Evolutionary conservation across 1,284 basidiomycete genomes (phyloP), one percentile per base, ranked within the genome.

Genomic region (Xerocomus nothofagi): DNA sequence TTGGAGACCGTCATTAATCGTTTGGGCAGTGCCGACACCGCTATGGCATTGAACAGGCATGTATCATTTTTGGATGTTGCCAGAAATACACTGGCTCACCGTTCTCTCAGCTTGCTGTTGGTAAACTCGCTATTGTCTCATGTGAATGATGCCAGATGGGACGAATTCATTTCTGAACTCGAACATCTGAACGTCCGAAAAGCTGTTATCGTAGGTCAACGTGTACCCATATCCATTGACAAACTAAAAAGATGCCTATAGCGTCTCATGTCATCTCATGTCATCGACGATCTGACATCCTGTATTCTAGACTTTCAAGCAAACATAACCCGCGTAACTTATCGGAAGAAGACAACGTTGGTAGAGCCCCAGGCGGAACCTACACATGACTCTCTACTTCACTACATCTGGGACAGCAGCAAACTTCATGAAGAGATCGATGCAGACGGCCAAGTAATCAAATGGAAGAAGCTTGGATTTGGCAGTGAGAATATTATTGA

Each of bases 301-400:
- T 89, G 86, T 54, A 91, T 97, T 46, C 78, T 96, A 49, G 91
- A 95, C 60, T 97, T 96, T 68, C 94, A 97, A 75, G 84, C 88
- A 34, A 93, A 93, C 67, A 84, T 93, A 60, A 78, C 92, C 47
- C 81, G 89, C 24, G 82, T 94, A 15, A 85, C 87, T 2, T 87
- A 91, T 61, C 81, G 86, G 44, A 87, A 87, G 66, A 91, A 95
- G 68, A 83, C 78, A 7, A 88, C 85, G 0, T 71, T 82, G 3
- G 88, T 97, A 27, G 82, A 91, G 56, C 82, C 87, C 3, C 80
- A 82, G 23, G 69, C 71, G 36, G 81, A 87, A 56, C 73, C 78
- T 3, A 69, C 73, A 0, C 89, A 94, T 60, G 77, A 76, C 26
- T 75, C 75, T 14, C 76, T 82, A 41, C 73, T 96, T 17, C 72